Evolutionary conservation across 352 stramenopile genomes (phyloP).

Genomic region (Phytophthora meadii): DNA sequence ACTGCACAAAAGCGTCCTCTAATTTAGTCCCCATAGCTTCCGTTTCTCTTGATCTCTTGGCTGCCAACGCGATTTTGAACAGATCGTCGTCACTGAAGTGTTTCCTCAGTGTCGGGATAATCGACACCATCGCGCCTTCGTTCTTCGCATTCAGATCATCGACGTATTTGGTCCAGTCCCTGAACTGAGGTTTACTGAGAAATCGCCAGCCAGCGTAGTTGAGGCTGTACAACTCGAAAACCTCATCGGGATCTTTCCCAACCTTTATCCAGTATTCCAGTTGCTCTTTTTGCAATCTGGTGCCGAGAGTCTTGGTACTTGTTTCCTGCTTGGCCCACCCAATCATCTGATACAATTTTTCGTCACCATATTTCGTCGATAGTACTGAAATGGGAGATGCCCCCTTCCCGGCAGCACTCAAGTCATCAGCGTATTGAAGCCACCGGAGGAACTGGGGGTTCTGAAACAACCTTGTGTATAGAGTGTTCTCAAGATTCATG

Average conservation of each 20-base stretch:
- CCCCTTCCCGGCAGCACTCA: no score
- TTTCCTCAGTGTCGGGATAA: not conserved
- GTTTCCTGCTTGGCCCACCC: no score
- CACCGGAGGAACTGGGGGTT: no score
- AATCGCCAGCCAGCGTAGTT: not conserved
- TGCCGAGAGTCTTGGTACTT: no score
- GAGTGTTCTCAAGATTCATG: no score
- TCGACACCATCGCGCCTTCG: not conserved
- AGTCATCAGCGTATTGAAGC: no score
- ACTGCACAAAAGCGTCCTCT: not conserved
- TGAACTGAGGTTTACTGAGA: not conserved
- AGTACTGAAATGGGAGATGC: no score
- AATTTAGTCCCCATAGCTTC: slow-evolving; percentile 1
- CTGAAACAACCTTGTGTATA: no score
- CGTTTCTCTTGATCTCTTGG: not conserved
- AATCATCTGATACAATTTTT: no score
- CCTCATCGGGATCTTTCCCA: slow-evolving; percentile 1
- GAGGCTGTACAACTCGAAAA: not conserved
- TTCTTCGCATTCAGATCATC: slow-evolving; percentile 12
- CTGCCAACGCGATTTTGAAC: not conserved
- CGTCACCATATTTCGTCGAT: no score
- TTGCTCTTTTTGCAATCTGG: no score
- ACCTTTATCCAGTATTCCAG: no score
- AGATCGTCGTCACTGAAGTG: not conserved
- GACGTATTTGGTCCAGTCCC: slow-evolving; percentile 7